Percentiles rank a stretch among this genome's conserved stretches.
Evolutionary conservation across 2,329 filamentous ascomycete genomes (phyloP).

Genomic region (Sarocladium strictum): DNA sequence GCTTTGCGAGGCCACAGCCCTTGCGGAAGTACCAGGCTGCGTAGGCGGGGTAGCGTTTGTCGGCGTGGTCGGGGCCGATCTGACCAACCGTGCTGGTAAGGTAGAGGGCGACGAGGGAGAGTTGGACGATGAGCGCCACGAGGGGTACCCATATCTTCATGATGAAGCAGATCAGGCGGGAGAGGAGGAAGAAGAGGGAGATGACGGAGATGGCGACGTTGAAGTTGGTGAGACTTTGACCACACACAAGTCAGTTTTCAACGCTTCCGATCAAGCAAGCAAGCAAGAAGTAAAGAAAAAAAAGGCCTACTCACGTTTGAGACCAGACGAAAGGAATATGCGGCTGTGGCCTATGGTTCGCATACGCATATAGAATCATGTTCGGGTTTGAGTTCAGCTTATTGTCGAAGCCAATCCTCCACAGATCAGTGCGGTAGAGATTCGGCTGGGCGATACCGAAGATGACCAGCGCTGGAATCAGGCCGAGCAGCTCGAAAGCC

Average conservation of each 20-base stretch:
- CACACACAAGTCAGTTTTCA: too few relatives aligned
- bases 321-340: constrained; percentile 68
- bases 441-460: constrained; percentile 70
- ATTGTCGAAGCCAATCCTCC: constrained; percentile 64
- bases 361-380: constrained; percentile 65
- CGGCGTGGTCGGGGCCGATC: constrained; percentile 66
- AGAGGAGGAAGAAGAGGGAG: constrained; percentile 68
- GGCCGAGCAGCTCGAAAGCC: constrained; percentile 57
- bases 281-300: background rate
- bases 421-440: constrained; percentile 64
- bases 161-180: constrained; percentile 63
- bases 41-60: constrained; percentile 54
- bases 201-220: constrained; percentile 73
- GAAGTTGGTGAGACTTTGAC: constrained; percentile 61
- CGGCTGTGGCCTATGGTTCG: constrained; percentile 60
- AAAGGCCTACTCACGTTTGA: constrained; percentile 49
- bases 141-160: constrained; percentile 67
- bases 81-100: constrained; percentile 63
- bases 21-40: constrained; percentile 71
- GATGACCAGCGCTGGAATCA: constrained; percentile 61
- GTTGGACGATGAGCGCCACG: constrained; percentile 53
- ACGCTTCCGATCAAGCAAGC: background rate
- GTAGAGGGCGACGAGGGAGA: constrained; percentile 55
- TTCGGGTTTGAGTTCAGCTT: constrained; percentile 70
- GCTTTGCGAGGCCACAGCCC: constrained; percentile 56